Evolutionary conservation across 2,329 filamentous ascomycete genomes (phyloP).

Genomic region (Alternaria sp.): DNA sequence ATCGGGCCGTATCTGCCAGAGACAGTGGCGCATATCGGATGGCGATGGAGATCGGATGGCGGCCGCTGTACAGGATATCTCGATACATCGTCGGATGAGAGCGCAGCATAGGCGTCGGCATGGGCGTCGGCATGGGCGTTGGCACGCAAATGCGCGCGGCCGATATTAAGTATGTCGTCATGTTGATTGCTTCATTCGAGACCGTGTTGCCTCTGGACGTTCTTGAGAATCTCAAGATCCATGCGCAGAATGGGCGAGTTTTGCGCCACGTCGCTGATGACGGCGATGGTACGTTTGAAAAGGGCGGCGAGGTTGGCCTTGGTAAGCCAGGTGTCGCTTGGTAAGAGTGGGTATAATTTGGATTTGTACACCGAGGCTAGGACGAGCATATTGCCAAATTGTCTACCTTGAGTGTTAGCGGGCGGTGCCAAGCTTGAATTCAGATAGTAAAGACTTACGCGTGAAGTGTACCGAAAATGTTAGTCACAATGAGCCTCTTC

Average conservation of each 20-base stretch:
- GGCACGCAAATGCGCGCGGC: not conserved
- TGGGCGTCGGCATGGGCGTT: not conserved
- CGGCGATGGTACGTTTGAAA: constrained; percentile 70
- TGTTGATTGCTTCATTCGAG: constrained; percentile 21
- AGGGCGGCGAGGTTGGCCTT: constrained; percentile 36
- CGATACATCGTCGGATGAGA: constrained; percentile 5
- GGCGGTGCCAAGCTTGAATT: not conserved
- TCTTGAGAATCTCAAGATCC: constrained; percentile 77
- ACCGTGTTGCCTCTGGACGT: constrained; percentile 40
- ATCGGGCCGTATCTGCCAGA: constrained; percentile 5
- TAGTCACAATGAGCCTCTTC: constrained; percentile 84
- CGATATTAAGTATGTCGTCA: constrained; percentile 5
- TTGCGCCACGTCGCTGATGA: constrained; percentile 74
- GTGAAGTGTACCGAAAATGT: constrained; percentile 93
- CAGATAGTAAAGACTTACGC: constrained; percentile 27
- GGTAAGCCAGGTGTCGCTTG: constrained; percentile 34
- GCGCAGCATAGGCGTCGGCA: not conserved
- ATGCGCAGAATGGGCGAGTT: constrained; percentile 78
- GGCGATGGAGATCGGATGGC: constrained; percentile 2
- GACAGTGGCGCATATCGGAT: constrained; percentile 10
- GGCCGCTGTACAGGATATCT: not conserved
- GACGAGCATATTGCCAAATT: constrained; percentile 97
- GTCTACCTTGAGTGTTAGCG: constrained; percentile 62
- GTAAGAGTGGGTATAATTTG: constrained; percentile 45
- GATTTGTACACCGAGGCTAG: constrained; percentile 82